A percentile compares a stretch with the other conserved stretches of the same genome.
phyloP scores from a whole-genome alignment of 495 filamentous ascomycete species.

The Hypoxylon subgilvum region DNA sequence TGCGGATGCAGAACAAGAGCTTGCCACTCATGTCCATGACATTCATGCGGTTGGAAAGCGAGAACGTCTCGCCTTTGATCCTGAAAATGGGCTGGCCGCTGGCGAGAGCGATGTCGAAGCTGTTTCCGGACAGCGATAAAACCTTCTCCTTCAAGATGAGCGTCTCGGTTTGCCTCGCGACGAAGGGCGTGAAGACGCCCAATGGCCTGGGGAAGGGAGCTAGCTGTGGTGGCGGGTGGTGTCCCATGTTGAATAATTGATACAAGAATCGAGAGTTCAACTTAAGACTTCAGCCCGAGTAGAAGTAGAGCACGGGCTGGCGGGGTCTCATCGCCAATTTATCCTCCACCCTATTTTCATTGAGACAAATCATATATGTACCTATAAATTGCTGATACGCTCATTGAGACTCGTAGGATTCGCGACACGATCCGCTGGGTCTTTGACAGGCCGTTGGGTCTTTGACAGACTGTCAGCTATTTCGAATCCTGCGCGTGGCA shows the following conservation, averaged over 20 bases:
- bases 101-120: slow-evolving; percentile 58
- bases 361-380: too few relatives aligned
- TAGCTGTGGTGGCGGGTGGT: slow-evolving; percentile 30
- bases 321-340: too few relatives aligned
- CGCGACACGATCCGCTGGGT: too few relatives aligned
- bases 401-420: too few relatives aligned
- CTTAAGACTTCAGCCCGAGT: neutral
- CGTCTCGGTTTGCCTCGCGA: slow-evolving; percentile 52
- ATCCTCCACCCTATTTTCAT: too few relatives aligned
- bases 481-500: too few relatives aligned
- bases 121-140: slow-evolving; percentile 61
- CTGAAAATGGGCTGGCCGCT: slow-evolving; percentile 57
- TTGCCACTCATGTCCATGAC: slow-evolving; percentile 53
- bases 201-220: slow-evolving; percentile 45
- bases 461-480: neutral
- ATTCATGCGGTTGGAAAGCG: slow-evolving; percentile 51
- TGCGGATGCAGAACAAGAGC: slow-evolving; percentile 59
- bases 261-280: neutral
- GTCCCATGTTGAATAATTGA: slow-evolving; percentile 7
- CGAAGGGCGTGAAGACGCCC: slow-evolving; percentile 58
- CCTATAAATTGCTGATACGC: too few relatives aligned
- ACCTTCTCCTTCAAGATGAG: slow-evolving; percentile 63
- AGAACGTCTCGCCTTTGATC: slow-evolving; percentile 56
- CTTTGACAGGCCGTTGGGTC: too few relatives aligned
- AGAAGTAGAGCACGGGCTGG: too few relatives aligned